Evolutionary conservation across 805 yeast species (phyloP).

Genomic region (Barnettozyma sucrosica): DNA sequence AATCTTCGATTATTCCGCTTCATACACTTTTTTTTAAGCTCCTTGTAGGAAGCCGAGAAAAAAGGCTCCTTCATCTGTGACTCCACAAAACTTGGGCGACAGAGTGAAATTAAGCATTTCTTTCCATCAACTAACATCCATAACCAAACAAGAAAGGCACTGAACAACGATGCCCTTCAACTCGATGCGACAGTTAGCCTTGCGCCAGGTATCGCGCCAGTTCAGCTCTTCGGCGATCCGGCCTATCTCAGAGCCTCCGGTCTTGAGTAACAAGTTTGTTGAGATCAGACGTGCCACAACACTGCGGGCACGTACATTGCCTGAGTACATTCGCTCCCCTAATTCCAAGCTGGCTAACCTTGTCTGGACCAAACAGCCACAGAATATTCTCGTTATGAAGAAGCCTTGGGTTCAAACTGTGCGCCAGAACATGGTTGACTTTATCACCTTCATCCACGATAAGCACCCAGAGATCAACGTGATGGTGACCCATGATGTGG

Average conservation of each 20-base stretch:
- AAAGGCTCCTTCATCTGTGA: too few relatives aligned
- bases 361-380: slow-evolving; percentile 66
- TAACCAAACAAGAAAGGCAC: not conserved
- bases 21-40: too few relatives aligned
- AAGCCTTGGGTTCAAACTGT: slow-evolving; percentile 75
- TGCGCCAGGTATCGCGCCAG: not conserved
- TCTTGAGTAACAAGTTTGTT: slow-evolving; percentile 24
- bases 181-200: not conserved
- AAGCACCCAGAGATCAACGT: slow-evolving; percentile 70
- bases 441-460: slow-evolving; percentile 54
- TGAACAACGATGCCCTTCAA: not conserved
- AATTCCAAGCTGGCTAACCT: slow-evolving; percentile 58
- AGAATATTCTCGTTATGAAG: slow-evolving; percentile 74
- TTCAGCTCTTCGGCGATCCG: slow-evolving; percentile 16
- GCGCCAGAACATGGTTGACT: slow-evolving; percentile 56
- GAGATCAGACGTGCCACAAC: slow-evolving; percentile 27
- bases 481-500: slow-evolving; percentile 69
- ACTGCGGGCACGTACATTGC: slow-evolving; percentile 31
- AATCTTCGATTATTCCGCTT: too few relatives aligned
- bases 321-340: slow-evolving; percentile 49
- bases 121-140: not conserved
- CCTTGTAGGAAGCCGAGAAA: not conserved
- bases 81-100: not conserved
- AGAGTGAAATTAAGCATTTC: too few relatives aligned
- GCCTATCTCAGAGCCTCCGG: slow-evolving; percentile 26